Evolutionary conservation across 2,329 filamentous ascomycete species (phyloP).

Genomic region (Aspergillus melleus): DNA sequence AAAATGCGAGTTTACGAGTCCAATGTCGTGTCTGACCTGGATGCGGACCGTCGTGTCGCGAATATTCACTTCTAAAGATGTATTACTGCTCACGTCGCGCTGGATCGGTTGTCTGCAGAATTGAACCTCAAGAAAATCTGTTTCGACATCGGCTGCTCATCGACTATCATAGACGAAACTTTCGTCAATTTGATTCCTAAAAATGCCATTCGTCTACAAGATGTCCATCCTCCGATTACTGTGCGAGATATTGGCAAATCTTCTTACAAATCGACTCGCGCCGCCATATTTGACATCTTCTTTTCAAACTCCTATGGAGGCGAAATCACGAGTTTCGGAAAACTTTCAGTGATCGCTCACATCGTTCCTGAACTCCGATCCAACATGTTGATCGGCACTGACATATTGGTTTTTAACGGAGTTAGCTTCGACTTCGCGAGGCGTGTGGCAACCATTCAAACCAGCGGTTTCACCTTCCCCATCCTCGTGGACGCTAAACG

Average conservation of each 20-base stretch:
- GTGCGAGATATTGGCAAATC: not conserved
- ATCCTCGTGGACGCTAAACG: not conserved
- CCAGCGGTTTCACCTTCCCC: not conserved
- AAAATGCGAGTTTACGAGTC: no score
- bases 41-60: no score
- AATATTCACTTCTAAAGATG: not conserved
- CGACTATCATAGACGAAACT: not conserved
- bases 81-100: not conserved
- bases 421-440: not conserved
- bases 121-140: not conserved
- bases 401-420: not conserved
- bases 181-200: not conserved
- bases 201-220: not conserved
- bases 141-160: not conserved
- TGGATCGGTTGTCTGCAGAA: not conserved
- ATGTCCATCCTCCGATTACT: not conserved
- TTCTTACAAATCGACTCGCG: not conserved
- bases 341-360: not conserved
- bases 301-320: not conserved
- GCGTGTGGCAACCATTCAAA: not conserved
- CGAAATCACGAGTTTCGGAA: not conserved
- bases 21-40: no score
- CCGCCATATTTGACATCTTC: not conserved
- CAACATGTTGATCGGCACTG: not conserved
- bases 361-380: not conserved